Evolutionary conservation across 805 yeast genomes (phyloP), one percentile per base, ranked within the genome.

Genomic region (Cyberlindnera nakhonratchasimensis): DNA sequence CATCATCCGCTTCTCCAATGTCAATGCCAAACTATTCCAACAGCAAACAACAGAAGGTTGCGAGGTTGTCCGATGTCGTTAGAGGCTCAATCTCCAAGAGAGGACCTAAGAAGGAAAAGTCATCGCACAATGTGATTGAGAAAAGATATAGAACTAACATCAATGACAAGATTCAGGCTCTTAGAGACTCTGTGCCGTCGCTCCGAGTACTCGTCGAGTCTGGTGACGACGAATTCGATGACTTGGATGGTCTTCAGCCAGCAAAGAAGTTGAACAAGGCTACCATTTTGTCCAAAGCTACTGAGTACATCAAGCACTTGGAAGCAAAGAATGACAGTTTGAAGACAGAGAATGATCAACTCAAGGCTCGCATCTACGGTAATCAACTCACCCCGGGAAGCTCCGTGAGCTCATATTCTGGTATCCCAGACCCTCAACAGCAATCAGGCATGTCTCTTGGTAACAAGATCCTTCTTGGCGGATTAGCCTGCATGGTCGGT

Each of bases 221-320:
- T 36, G 72, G 69, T 26, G 73, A 67, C 42, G 74, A 79, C 48
- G 80, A 81, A 44, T 84, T 79, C 50, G 83, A 70, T 32, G 70
- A 79, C 48, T 64, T 85, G 53, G 91, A 85, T 58, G 91, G 91
- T 2, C 67, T 85, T 44, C 75, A 77, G 36, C 90, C 91, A 0
- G 91, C 95, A 4, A 72, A 77, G 48, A 85, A 85, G 53, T 66
- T 85, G 48, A 85, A 84, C 61, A 85, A 85, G 58, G 93, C 91
- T 3, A 79, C 86, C 13, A 83, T 85, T 36, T 66, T 85, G 46
- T 69, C 84, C 21, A 85, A 85, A 54, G 86, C 91, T 1, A 79
- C 85, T 3, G 93, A 85, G 59, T 85, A 85, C 55, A 84, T 85
- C 49, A 77, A 74, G 50, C 90, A 84, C 61, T 68, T 85, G 59